Conservation (phyloP, 345 rosid genomes). For the Linum trigynum region DNA sequence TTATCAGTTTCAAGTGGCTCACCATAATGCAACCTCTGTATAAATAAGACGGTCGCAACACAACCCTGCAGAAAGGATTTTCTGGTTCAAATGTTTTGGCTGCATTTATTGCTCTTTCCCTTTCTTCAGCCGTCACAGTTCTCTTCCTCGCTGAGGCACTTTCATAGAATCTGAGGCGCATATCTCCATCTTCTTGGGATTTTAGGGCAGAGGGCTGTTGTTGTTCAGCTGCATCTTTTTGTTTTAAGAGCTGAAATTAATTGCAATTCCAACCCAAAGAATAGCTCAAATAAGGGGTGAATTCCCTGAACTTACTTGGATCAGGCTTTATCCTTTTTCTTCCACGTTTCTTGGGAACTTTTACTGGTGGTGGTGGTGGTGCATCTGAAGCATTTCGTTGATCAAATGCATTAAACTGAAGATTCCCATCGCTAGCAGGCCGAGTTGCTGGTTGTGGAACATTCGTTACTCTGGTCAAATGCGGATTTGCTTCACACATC, state of each 20-base stretch:
- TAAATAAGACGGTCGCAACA: conserved; percentile 71
- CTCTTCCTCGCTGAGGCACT: conserved; percentile 76
- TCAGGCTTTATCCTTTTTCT: conserved; percentile 41
- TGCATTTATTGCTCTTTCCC: conserved; percentile 63
- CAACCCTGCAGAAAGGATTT: conserved; percentile 79
- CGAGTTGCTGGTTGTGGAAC: conserved; percentile 16
- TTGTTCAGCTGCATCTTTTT: conserved; percentile 31
- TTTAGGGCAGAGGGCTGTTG: conserved; percentile 28
- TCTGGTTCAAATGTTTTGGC: conserved; percentile 74
- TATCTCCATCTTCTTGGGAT: conserved; percentile 38
- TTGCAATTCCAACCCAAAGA: conserved; percentile 12
- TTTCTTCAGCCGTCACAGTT: conserved; percentile 69
- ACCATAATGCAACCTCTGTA: conserved; percentile 84
- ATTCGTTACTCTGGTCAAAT: conserved; percentile 22
- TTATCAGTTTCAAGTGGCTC: conserved; percentile 12
- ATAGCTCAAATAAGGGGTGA: neutral
- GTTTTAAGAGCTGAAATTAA: neutral
- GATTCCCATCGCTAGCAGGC: conserved; percentile 15
- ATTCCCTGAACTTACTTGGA: conserved; percentile 44
- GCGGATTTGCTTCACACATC: conserved; percentile 29
- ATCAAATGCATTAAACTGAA: conserved; percentile 14
- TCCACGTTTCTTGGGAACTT: conserved; percentile 39
- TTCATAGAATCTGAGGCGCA: conserved; percentile 51
- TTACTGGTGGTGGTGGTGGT: neutral
- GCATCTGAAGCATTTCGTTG: conserved; percentile 1